Base-by-base conservation (phyloP, 2,329 filamentous ascomycete genomes). In the Neofusicoccum ribis region DNA sequence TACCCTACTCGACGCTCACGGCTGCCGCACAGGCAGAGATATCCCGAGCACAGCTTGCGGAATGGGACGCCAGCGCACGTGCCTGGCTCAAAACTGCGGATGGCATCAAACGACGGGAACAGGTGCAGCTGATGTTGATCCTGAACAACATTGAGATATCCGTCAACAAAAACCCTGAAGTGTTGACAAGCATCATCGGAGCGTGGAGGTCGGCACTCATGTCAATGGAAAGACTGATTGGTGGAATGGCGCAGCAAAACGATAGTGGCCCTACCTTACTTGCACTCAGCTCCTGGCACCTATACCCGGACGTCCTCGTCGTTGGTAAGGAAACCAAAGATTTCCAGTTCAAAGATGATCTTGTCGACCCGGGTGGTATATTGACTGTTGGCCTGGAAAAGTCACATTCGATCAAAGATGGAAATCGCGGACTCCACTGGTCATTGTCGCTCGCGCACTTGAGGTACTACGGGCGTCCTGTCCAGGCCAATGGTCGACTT, bases 11-110 rank as follows among this genome's bases (percentile, higher is more conserved):
- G 7, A 59, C 37, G 1, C 23, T 59, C 15, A 56, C 34, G 15
- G 54, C 54, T 5, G 31, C 50, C n/a, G 15, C 54, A 1, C 37
- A 59, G 1, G 41, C 27, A 1, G 39, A 49, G 3, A 56, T 70
- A 9, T 43, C 64, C 5, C 39, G 64, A 12, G 50, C 52, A 8
- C 46, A 70, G 0, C 59, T 72, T n/a, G 65, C 67, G 2, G 50
- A 44, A 17, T 70, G 69, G 69, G 66, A 72, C 34, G 37, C 34
- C 0, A 70, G 68, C 37, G 66, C 64, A 3, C 43, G 67, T n/a
- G 50, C 70, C 20, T 66, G 65, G 65, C 61, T 66, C 2, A 20
- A 27, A 8, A 17, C 49, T 2, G 65, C 65, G 3, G 60, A 66
- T 34, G 17, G 47, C 17, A 46, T 34, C 7, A 59, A 64, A 11